These are phyloP conservation scores for Ambrosiella cleistominuta DNA, from an alignment of 2,329 filamentous ascomycete species.

Conservation along the genomic window DNA sequence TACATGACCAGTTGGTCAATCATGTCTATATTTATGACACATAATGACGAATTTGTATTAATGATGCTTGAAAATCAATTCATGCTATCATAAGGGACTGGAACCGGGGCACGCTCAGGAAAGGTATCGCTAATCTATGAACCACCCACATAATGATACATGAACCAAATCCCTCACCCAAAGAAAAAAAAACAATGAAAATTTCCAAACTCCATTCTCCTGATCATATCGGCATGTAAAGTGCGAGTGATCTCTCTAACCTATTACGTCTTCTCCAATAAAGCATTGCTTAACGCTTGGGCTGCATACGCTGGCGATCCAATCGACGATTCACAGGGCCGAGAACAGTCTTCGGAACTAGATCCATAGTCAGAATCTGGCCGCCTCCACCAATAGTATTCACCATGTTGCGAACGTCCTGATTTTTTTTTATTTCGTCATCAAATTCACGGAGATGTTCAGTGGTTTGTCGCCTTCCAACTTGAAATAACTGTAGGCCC, in stretches of 20 bases:
- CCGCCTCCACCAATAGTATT: conserved; percentile 67
- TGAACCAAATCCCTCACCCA: no score
- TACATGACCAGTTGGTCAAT: no score
- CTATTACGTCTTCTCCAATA: no score
- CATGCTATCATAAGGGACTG: no score
- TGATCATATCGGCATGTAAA: neutral
- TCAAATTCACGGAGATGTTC: conserved; percentile 55
- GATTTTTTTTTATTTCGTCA: conserved; percentile 40
- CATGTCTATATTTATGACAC: no score
- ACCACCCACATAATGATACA: no score
- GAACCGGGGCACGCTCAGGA: no score
- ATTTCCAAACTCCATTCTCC: neutral
- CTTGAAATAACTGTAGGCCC: conserved; percentile 91
- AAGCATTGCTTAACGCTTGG: conserved; percentile 1
- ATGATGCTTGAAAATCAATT: no score
- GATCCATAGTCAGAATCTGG: conserved; percentile 43
- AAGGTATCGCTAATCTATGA: no score
- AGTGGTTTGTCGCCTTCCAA: conserved; percentile 54
- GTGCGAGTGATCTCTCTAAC: no score
- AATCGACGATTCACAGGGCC: conserved; percentile 48
- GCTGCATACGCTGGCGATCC: conserved; percentile 18
- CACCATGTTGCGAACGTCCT: conserved; percentile 63
- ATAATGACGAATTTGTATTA: no score
- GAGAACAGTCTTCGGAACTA: conserved; percentile 66
- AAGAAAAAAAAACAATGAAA: neutral